Percentiles rank a stretch among this genome's conserved stretches.
These are phyloP conservation scores for Periconia sp. DNA, from an alignment of 2,329 filamentous ascomycete species.

Conservation along the genomic window DNA sequence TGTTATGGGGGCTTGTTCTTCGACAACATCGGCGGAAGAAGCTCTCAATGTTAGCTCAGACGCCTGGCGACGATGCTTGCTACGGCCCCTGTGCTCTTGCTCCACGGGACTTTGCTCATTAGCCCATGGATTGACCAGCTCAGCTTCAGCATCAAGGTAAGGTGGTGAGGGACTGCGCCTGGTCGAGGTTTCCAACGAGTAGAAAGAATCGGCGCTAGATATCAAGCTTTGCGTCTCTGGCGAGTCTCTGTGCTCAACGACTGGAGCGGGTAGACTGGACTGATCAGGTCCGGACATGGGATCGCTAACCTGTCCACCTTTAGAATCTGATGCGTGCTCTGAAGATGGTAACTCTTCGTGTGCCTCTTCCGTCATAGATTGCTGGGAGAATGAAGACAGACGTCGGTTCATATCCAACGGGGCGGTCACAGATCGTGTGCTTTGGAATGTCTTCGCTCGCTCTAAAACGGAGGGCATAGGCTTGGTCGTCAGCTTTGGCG, in stretches of 20 bases:
- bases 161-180: constrained; percentile 36
- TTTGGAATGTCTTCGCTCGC: constrained; percentile 38
- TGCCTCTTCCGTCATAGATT: too few relatives aligned
- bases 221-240: constrained; percentile 38
- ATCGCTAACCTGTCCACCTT: too few relatives aligned
- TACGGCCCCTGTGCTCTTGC: constrained; percentile 31
- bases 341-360: too few relatives aligned
- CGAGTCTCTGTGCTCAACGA: constrained; percentile 30
- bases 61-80: constrained; percentile 41
- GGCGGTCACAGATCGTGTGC: constrained; percentile 33
- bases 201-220: constrained; percentile 47
- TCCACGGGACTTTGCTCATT: constrained; percentile 13
- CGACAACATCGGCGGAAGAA: constrained; percentile 19
- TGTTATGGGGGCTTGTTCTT: constrained; percentile 25
- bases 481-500: constrained; percentile 15
- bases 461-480: constrained; percentile 36
- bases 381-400: too few relatives aligned
- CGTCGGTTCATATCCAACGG: too few relatives aligned
- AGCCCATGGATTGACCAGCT: constrained; percentile 37
- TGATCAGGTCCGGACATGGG: too few relatives aligned
- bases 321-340: too few relatives aligned
- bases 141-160: constrained; percentile 37
- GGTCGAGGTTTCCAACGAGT: constrained; percentile 35
- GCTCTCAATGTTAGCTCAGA: constrained; percentile 45
- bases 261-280: too few relatives aligned